Base-by-base conservation (phyloP, 768 basidiomycete species). In the Russula foetens region DNA sequence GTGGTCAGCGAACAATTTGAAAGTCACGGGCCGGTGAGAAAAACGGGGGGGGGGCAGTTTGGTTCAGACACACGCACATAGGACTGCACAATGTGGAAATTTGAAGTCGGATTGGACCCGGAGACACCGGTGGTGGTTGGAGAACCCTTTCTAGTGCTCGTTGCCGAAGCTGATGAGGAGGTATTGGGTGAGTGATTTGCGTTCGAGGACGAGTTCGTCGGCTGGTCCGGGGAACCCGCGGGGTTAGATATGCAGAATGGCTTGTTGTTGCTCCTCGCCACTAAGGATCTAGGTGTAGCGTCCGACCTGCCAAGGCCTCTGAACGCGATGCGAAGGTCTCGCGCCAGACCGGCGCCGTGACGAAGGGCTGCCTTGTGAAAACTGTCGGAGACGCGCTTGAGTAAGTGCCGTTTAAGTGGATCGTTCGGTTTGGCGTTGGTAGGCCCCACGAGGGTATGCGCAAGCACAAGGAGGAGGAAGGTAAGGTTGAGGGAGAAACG, bases 291-390 rank as follows among this genome's bases (percentile, higher is more conserved):
- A 29, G 48, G 56, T 0, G 19, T 15, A 23, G 39, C 15, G 14
- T 63, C 57, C 14, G 59, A 69, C 31, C 78, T 72, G 12, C 85
- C 74, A 26, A 85, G 72, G 24, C 79, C 76, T 23, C 78, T 73
- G 67, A 90, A 83, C 14, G 84, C 85, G 35, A 84, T 67, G 29
- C 87, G 84, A 58, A 91, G 76, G 70, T 91, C 89, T 57, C 77
- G 78, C 19, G 87, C 85, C 29, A 91, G 75, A 56, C 72, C 78
- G 49, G 80, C 78, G 44, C 85, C 88, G 58, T 81, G 81, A 58
- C 75, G 78, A 46, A 79, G 69, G 31, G 86, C 85, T 59, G 76
- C 74, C 29, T 74, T 75, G 68, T 86, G 86, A 33, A 79, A 76
- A 33, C 72, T 76, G 51, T 75, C 73, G 21, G 82, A 66, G 54